Conservation (phyloP, 1,139 yeast species). For the Candida buenavistaensis region DNA sequence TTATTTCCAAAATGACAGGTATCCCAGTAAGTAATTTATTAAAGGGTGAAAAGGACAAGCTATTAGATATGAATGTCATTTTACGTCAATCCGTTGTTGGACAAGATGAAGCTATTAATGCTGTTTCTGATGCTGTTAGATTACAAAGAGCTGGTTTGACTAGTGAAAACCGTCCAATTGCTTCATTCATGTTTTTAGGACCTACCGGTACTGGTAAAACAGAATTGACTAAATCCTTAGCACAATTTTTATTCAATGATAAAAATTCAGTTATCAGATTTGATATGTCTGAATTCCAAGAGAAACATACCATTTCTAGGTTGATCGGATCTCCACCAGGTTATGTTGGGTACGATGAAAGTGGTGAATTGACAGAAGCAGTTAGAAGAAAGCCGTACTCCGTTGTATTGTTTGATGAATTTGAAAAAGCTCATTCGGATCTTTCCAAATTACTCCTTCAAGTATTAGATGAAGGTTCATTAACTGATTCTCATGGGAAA, state of each 20-base stretch:
- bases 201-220: conserved; percentile 99
- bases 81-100: conserved; percentile 83
- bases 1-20: conserved; percentile 92
- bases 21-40: conserved; percentile 89
- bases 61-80: conserved; percentile 82
- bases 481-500: conserved; percentile 94
- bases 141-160: conserved; percentile 95
- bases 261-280: conserved; percentile 83
- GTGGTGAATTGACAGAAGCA: conserved; percentile 95
- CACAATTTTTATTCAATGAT: conserved; percentile 88
- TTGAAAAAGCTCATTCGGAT: conserved; percentile 96
- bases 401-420: conserved; percentile 90
- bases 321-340: conserved; percentile 98
- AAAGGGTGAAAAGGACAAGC: conserved; percentile 92
- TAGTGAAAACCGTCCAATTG: conserved; percentile 90
- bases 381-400: conserved; percentile 93
- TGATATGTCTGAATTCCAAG: conserved; percentile 98
- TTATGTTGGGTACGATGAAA: conserved; percentile 92
- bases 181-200: conserved; percentile 92
- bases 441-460: conserved; percentile 84
- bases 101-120: conserved; percentile 90
- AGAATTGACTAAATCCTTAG: conserved; percentile 86
- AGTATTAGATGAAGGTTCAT: conserved; percentile 90
- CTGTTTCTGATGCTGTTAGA: conserved; percentile 92
- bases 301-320: conserved; percentile 84